These are phyloP conservation scores for Bacterosira constricta DNA, from an alignment of 108 stramenopile species.

Conservation along the genomic window DNA sequence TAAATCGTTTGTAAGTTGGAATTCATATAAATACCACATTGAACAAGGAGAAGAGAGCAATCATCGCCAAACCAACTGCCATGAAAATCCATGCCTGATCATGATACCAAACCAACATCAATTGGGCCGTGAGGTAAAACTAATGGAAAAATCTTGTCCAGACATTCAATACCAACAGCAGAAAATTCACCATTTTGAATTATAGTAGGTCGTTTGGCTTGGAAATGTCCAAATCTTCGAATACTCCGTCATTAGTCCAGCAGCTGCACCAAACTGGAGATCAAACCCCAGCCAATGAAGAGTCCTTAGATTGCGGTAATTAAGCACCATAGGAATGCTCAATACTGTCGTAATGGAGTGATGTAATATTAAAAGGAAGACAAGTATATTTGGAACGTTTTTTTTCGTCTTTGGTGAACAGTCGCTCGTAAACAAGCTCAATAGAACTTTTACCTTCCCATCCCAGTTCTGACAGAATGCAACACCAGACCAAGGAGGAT, in stretches of 20 bases:
- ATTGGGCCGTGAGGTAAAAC: constrained; percentile 4
- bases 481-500: background rate
- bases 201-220: constrained; percentile 11
- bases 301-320: constrained; percentile 15
- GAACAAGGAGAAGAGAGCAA: constrained; percentile 1
- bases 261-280: constrained; percentile 1
- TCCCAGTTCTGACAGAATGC: background rate
- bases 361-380: background rate
- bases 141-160: constrained; percentile 2
- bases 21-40: background rate
- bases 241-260: background rate
- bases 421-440: background rate
- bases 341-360: constrained; percentile 5
- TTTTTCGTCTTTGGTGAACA: constrained; percentile 15
- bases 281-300: constrained; percentile 14
- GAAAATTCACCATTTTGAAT: constrained; percentile 4
- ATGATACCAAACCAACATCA: constrained; percentile 10
- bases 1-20: constrained; percentile 5
- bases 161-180: background rate
- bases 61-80: background rate
- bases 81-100: constrained; percentile 16
- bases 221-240: constrained; percentile 11
- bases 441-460: background rate
- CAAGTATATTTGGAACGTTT: background rate
- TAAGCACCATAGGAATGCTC: constrained; percentile 13